phyloP scores from a whole-genome alignment of 2,329 filamentous ascomycete species.

The Sclerotinia glacialis region DNA sequence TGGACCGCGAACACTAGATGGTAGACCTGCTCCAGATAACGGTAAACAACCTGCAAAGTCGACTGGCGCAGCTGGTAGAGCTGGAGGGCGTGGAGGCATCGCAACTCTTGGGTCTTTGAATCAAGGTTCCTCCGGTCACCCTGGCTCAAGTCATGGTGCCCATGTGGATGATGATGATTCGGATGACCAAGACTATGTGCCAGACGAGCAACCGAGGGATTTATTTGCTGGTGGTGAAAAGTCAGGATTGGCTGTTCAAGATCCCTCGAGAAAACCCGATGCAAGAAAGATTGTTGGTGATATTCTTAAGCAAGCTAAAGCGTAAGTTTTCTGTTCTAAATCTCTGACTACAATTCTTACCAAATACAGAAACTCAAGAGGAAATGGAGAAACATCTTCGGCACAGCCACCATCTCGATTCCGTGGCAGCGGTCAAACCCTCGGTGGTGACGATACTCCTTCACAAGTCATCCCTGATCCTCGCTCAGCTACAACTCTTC shows the following conservation, averaged over 20 bases:
- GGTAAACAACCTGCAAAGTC: constrained; percentile 15
- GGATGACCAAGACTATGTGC: constrained; percentile 53
- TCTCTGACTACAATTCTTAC: not conserved
- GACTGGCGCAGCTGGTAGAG: constrained; percentile 30
- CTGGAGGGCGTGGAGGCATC: constrained; percentile 46
- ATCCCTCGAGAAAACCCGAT: constrained; percentile 49
- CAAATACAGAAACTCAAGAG: constrained; percentile 55
- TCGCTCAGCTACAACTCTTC: constrained; percentile 36
- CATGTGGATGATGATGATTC: constrained; percentile 57
- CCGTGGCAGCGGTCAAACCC: constrained; percentile 68
- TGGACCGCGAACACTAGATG: constrained; percentile 61
- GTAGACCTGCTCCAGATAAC: constrained; percentile 52
- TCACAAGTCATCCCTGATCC: constrained; percentile 68
- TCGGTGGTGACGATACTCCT: constrained; percentile 73
- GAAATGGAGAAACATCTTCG: constrained; percentile 51
- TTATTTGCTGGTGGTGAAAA: constrained; percentile 84
- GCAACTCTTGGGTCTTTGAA: constrained; percentile 55
- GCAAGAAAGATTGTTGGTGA: constrained; percentile 59
- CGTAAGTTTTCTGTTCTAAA: constrained; percentile 44
- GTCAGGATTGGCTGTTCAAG: constrained; percentile 68
- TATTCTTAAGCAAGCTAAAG: constrained; percentile 61
- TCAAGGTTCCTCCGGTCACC: constrained; percentile 29
- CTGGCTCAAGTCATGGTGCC: constrained; percentile 45
- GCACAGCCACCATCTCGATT: constrained; percentile 55
- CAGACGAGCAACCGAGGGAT: constrained; percentile 61